These are phyloP conservation scores for Blastocystis sp. DNA, from an alignment of 352 stramenopile species.

Conservation along the genomic window DNA sequence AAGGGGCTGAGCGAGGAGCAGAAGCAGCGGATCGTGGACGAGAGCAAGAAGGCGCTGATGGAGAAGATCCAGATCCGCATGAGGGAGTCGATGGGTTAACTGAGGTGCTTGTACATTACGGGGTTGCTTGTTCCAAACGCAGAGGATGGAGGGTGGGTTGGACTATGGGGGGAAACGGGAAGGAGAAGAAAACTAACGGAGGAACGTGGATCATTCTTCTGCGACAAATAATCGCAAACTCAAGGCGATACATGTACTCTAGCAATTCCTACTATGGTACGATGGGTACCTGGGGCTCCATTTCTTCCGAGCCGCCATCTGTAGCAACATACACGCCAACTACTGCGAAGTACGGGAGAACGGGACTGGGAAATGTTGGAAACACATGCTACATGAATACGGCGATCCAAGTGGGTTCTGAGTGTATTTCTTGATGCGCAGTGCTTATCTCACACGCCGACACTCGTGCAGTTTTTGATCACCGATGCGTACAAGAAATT, in stretches of 20 bases:
- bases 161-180: too few relatives aligned
- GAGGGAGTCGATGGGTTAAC: background rate
- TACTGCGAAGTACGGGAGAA: slow-evolving; percentile 22
- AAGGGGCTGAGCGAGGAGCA: slow-evolving; percentile 43
- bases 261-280: too few relatives aligned
- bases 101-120: too few relatives aligned
- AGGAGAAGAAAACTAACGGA: too few relatives aligned
- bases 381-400: slow-evolving; percentile 72
- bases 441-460: slow-evolving; percentile 69
- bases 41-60: slow-evolving; percentile 29
- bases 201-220: too few relatives aligned
- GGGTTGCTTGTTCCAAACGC: too few relatives aligned
- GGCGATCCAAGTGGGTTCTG: slow-evolving; percentile 49
- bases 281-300: too few relatives aligned
- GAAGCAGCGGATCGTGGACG: slow-evolving; percentile 15
- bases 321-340: background rate
- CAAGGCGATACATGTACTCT: too few relatives aligned
- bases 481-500: slow-evolving; percentile 69
- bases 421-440: background rate
- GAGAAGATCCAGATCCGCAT: slow-evolving; percentile 53
- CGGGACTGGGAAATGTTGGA: slow-evolving; percentile 67
- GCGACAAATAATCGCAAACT: too few relatives aligned
- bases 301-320: too few relatives aligned
- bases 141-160: too few relatives aligned
- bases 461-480: slow-evolving; percentile 65